Conservation (phyloP, 1,139 yeast genomes). For the Yamadazyma sp. region DNA sequence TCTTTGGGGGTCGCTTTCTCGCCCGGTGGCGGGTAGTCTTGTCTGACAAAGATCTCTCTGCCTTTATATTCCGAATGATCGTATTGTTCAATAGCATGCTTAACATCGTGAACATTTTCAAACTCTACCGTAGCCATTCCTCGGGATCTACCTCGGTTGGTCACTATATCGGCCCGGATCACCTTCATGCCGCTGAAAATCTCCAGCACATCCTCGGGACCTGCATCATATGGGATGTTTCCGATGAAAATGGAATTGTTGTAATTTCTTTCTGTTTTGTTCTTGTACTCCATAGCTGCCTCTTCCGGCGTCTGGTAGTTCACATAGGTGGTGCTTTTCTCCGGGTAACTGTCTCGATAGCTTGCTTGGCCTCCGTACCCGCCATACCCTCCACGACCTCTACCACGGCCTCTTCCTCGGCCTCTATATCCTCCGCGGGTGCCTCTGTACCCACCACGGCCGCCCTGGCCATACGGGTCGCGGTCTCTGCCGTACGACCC, state of each 20-base stretch:
- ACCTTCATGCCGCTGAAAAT: constrained; percentile 71
- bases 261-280: constrained; percentile 61
- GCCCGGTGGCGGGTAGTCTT: constrained; percentile 77
- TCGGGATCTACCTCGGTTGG: constrained; percentile 79
- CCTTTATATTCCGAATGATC: constrained; percentile 71
- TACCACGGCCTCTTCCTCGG: constrained; percentile 25
- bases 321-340: constrained; percentile 17
- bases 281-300: constrained; percentile 31
- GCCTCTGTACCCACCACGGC: constrained; percentile 16
- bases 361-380: constrained; percentile 20
- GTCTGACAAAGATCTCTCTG: constrained; percentile 87
- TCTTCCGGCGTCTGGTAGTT: constrained; percentile 24
- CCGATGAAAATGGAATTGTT: constrained; percentile 73
- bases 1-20: constrained; percentile 28
- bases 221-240: constrained; percentile 66
- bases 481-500: constrained; percentile 4
- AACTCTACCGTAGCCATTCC: constrained; percentile 96
- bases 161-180: constrained; percentile 82
- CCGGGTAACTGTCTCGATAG: constrained; percentile 22
- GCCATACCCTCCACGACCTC: constrained; percentile 18
- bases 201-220: constrained; percentile 58
- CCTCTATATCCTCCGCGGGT: constrained; percentile 18
- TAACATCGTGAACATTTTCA: constrained; percentile 64
- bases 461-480: constrained; percentile 18
- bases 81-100: constrained; percentile 67